Percentiles rank a stretch among this genome's conserved stretches.
phyloP scores from a whole-genome alignment of 2,329 filamentous ascomycete species.

The Fusarium caatingaense region DNA sequence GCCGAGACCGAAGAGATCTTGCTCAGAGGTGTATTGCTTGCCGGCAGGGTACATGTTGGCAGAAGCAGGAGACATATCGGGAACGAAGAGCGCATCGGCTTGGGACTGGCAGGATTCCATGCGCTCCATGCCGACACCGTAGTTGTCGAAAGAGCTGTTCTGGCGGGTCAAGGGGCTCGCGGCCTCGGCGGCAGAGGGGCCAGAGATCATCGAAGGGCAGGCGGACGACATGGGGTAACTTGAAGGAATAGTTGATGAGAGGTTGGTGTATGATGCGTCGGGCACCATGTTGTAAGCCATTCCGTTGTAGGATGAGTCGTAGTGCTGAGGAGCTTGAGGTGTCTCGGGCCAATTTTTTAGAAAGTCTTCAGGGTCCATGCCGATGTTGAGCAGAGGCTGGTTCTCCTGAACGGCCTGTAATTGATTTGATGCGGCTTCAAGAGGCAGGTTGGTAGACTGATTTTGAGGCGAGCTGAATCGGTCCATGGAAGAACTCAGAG shows the following conservation, averaged over 20 bases:
- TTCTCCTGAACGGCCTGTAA: conserved; percentile 55
- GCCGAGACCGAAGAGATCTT: conserved; percentile 55
- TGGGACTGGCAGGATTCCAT: conserved; percentile 54
- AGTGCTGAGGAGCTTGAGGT: conserved; percentile 38
- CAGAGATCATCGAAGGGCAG: conserved; percentile 59
- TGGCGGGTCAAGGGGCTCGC: conserved; percentile 56
- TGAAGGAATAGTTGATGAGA: conserved; percentile 37
- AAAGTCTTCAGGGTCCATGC: conserved; percentile 55
- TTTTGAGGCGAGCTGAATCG: conserved; percentile 49
- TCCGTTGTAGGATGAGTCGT: conserved; percentile 30
- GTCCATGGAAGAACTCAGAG: conserved; percentile 46
- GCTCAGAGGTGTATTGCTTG: conserved; percentile 49
- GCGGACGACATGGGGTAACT: conserved; percentile 50
- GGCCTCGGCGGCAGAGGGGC: conserved; percentile 53
- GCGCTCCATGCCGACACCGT: conserved; percentile 52
- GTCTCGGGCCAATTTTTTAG: conserved; percentile 48
- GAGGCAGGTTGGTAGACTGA: conserved; percentile 46
- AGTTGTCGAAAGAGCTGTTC: conserved; percentile 55
- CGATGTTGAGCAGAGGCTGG: conserved; percentile 46
- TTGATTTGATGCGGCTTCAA: conserved; percentile 41
- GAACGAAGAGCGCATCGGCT: conserved; percentile 38
- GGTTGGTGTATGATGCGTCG: conserved; percentile 26
- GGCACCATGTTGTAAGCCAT: conserved; percentile 33
- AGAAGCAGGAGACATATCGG: conserved; percentile 29
- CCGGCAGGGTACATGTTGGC: conserved; percentile 36